Base-by-base conservation (phyloP, 2,329 filamentous ascomycete species). In the Verticillium nonalfalfae region DNA sequence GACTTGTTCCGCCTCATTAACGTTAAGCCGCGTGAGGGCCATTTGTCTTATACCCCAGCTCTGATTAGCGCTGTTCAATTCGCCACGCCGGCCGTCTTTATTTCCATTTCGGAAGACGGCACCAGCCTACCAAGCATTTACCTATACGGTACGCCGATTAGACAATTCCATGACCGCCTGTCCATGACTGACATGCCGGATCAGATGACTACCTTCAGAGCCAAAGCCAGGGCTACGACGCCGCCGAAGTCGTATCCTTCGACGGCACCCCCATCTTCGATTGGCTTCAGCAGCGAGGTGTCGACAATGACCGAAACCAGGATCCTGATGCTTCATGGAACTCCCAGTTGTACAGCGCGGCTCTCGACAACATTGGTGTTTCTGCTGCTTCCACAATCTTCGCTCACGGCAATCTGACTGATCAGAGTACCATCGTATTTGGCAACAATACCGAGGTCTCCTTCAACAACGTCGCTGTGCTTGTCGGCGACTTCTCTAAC, bases 271-370 rank as follows among this genome's bases (percentile, higher is more conserved):
- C 58, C 1, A 62, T 64, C 52, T 38, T 34, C 52, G 58, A 63
- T 21, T 59, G 61, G 56, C 13, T 66, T 18, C 59, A 65, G 60
- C 63, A 65, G 57, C 61, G 63, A 5, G 59, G 61, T 9, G 60
- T 61, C 21, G 60, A 62, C 39, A 64, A 64, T 40, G 61, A 61
- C 11, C n/a, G 45, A 11, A 54, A 60, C 58, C 65, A 66, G n/a
- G 64, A 67, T 36, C 65, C 65, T 1, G 65, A 67, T 26, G 65
- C 65, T 3, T 58, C 59, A 7, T 67, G 66, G 35, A 67, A 67
- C 33, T 36, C 59, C 11, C 61, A 62, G 26, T 26, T 67, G 3
- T 61, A 34, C 35, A 66, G 59, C 33, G 56, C 61, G 4, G 57
- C 63, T 10, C 33, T 63, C 1, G 34, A 31, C 11, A 63, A 64